phyloP scores from a whole-genome alignment of 2,329 filamentous ascomycete genomes.

The Aureobasidium musti region DNA sequence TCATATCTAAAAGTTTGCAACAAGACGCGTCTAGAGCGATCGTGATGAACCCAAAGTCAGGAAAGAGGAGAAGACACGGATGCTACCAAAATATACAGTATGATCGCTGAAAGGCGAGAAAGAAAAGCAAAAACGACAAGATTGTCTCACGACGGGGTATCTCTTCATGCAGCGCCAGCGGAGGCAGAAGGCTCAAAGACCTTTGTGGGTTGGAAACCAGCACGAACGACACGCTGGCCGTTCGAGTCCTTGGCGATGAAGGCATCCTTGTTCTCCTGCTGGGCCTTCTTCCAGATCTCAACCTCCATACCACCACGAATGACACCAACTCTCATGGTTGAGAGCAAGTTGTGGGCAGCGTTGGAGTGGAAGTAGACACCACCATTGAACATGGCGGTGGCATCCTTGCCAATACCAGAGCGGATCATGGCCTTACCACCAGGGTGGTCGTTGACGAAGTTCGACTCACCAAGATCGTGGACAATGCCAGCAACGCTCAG shows the following conservation, averaged over 20 bases:
- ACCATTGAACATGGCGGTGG: slow-evolving; percentile 88
- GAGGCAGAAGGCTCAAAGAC: slow-evolving; percentile 75
- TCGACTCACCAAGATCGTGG: slow-evolving; percentile 63
- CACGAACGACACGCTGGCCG: slow-evolving; percentile 80
- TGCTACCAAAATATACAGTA: slow-evolving; percentile 22
- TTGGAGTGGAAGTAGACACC: slow-evolving; percentile 90
- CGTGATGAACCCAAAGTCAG: slow-evolving; percentile 22
- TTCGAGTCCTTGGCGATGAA: slow-evolving; percentile 76
- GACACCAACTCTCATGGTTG: slow-evolving; percentile 84
- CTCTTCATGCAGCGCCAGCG: slow-evolving; percentile 73
- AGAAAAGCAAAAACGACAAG: slow-evolving; percentile 15
- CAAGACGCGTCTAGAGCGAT: slow-evolving; percentile 29
- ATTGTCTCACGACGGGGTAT: slow-evolving; percentile 24
- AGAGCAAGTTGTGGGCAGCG: slow-evolving; percentile 83
- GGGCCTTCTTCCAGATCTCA: slow-evolving; percentile 88
- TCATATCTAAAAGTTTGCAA: slow-evolving; percentile 30
- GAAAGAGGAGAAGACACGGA: background rate
- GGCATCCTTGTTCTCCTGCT: slow-evolving; percentile 81
- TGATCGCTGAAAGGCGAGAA: slow-evolving; percentile 26
- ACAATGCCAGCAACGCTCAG: slow-evolving; percentile 80
- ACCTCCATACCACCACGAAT: slow-evolving; percentile 85
- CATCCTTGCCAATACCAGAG: slow-evolving; percentile 81
- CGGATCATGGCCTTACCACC: slow-evolving; percentile 85
- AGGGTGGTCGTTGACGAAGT: slow-evolving; percentile 85
- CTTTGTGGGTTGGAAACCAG: slow-evolving; percentile 82